Evolutionary conservation across 2,329 filamentous ascomycete species (phyloP), one percentile per base, ranked within the genome.

Genomic region (Sclerotinia minor): DNA sequence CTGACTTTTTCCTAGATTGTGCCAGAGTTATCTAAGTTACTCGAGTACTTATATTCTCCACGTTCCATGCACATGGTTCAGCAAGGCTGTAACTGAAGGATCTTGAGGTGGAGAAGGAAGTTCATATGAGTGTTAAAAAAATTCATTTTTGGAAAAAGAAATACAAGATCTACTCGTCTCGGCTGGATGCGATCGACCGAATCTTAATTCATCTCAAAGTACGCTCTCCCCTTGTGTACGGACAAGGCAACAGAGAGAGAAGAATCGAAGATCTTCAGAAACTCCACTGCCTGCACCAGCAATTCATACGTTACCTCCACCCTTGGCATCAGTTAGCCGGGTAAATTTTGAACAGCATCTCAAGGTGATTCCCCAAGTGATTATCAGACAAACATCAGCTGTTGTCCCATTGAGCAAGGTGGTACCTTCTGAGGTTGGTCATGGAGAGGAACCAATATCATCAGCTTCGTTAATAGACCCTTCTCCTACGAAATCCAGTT

Each of bases 121-220:
- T 29, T 44, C 38, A 8, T 24, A 32, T 44, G 19, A 45, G 35
- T 29, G 38, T 45, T n/a, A 19, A 35, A 45, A 17, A 64, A 55
- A 11, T 26, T 38, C 41, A 49, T 45, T 64, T 64, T 67, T 47
- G 68, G 58, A 67, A 65, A 44, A 61, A 54, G 59, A 68, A 54
- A 47, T 57, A 45, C 45, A 49, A 41, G 24, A 41, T 57, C 21
- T 65, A 21, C 58, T 69, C 41, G 49, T 53, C 41, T 47, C 59
- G 17, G 65, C 65, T 63, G 68, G 60, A 21, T 17, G 41, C 44
- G 60, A 63, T 54, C 49, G 49, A n/a, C 65, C 41, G n/a, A 44
- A 63, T 29, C 41, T 47, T 44, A 32, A 41, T 21, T 49, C 32
- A 5, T 38, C 19, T 15, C 32, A 52, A 41, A 52, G 49, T 52